A percentile compares a stretch with the other conserved stretches of the same genome.
Evolutionary conservation across 371 early-diverging fungal species (phyloP).

Genomic region (Zychaea mexicana): DNA sequence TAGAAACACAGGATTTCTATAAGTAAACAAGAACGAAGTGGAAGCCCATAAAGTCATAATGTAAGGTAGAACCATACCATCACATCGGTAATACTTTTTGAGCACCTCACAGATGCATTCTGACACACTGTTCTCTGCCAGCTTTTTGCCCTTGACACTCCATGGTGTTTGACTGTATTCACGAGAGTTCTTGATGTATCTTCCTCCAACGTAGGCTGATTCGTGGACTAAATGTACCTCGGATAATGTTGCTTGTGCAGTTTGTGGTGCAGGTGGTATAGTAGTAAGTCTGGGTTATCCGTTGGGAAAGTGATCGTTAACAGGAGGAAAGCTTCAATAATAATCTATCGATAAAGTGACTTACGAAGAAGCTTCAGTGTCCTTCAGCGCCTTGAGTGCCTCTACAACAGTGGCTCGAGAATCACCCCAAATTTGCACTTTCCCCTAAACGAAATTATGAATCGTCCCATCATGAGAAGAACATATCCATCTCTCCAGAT

Average conservation of each 20-base stretch:
- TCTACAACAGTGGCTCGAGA: conserved; percentile 56
- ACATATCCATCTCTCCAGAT: too few relatives aligned
- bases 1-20: too few relatives aligned
- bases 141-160: conserved; percentile 67
- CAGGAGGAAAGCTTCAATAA: not conserved
- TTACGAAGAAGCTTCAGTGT: conserved; percentile 54
- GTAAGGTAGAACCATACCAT: conserved; percentile 12
- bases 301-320: too few relatives aligned
- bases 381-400: conserved; percentile 54
- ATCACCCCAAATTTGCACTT: conserved; percentile 51
- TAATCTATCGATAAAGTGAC: conserved; percentile 6
- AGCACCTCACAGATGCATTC: conserved; percentile 74
- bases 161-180: conserved; percentile 91
- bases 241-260: conserved; percentile 32
- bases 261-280: conserved; percentile 49
- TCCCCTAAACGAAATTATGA: conserved; percentile 36
- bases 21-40: too few relatives aligned
- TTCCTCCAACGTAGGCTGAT: conserved; percentile 65
- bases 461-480: too few relatives aligned
- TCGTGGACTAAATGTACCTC: conserved; percentile 47
- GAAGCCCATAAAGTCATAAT: too few relatives aligned
- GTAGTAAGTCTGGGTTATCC: conserved; percentile 26
- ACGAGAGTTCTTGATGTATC: conserved; percentile 87
- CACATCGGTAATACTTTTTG: conserved; percentile 35
- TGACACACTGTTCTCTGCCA: conserved; percentile 81